Conservation (phyloP, 257 asterid species). For the Pogostemon cablin region DNA sequence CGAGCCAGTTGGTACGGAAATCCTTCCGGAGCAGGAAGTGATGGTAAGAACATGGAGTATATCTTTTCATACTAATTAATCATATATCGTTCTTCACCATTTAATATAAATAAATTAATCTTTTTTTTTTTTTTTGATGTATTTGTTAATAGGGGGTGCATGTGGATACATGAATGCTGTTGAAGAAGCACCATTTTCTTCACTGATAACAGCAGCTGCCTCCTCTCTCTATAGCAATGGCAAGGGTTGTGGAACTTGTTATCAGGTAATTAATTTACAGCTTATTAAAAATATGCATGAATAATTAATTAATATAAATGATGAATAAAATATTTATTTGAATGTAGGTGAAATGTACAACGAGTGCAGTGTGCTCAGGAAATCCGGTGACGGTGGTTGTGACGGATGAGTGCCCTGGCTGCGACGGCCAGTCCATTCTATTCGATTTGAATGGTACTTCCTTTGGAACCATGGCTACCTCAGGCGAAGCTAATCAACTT, state of each 20-base stretch:
- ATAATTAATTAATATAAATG: too few species aligned
- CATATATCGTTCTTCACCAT: too few species aligned
- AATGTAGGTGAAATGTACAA: constrained; percentile 72
- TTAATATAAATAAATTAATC: neutral
- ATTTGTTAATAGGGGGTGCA: constrained; percentile 62
- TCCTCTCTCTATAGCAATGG: constrained; percentile 62
- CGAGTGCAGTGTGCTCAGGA: constrained; percentile 65
- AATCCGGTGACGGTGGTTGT: constrained; percentile 75
- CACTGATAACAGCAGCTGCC: constrained; percentile 73
- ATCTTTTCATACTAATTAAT: too few species aligned
- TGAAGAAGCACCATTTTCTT: constrained; percentile 67
- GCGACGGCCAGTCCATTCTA: constrained; percentile 54
- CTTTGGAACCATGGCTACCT: constrained; percentile 72
- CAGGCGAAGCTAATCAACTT: constrained; percentile 57
- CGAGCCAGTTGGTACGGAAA: constrained; percentile 90
- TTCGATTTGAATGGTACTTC: constrained; percentile 91
- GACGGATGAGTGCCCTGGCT: constrained; percentile 73
- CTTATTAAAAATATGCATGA: neutral
- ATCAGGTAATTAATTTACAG: constrained; percentile 46
- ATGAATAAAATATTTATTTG: neutral
- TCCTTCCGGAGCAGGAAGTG: constrained; percentile 80
- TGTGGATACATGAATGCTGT: constrained; percentile 77
- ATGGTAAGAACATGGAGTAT: constrained; percentile 45
- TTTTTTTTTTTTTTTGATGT: neutral
- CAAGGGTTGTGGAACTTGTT: constrained; percentile 81